Evolutionary conservation across 495 filamentous ascomycete genomes (phyloP), one percentile per base, ranked within the genome.

Genomic region (Pyronema omphalodes): DNA sequence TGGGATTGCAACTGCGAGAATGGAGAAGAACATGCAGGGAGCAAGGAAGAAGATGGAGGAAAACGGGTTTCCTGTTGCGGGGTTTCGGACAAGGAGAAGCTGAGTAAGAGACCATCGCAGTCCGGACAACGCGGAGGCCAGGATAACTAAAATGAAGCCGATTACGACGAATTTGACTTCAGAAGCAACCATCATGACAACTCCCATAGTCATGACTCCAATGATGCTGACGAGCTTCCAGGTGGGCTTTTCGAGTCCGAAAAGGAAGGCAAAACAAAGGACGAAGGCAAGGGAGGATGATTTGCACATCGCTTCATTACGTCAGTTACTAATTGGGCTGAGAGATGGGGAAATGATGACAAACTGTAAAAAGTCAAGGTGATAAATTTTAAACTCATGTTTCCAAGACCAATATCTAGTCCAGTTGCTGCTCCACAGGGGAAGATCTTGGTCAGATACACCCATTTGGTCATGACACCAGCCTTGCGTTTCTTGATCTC

Each of bases 151-250:
- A 33, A 87, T 65, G 68, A 99, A 96, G 7, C 93, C 93, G 37
- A 88, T 75, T 0, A 80, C 72, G 57, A 86, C 77, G 74, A 99
- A 99, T 44, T 61, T 51, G 36, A 82, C 80, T 69, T 99, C 91
- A 19, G 88, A 88, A 1, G 88, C 84, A 3, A 99, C 93, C 93
- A 99, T 99, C 88, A 96, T 94, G 58, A 96, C 75, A 19, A 99
- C 93, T 52, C 93, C 93, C 2, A 80, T 61, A 0, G 88, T 99
- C 93, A 99, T 96, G 56, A 84, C 81, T 47, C 77, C 74, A 57
- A 99, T 96, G 58, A 99, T 86, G 37, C 76, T 68, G 18, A 93
- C 82, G 17, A 99, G 75, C 58, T 80, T 82, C 71, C 84, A 79
- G 0, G 88, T 94, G 0, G 86, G 86, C 6, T 76, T 74, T 68